These are phyloP conservation scores for Lichtheimia corymbifera DNA, from an alignment of 371 early-diverging fungal genomes.

Conservation along the genomic window DNA sequence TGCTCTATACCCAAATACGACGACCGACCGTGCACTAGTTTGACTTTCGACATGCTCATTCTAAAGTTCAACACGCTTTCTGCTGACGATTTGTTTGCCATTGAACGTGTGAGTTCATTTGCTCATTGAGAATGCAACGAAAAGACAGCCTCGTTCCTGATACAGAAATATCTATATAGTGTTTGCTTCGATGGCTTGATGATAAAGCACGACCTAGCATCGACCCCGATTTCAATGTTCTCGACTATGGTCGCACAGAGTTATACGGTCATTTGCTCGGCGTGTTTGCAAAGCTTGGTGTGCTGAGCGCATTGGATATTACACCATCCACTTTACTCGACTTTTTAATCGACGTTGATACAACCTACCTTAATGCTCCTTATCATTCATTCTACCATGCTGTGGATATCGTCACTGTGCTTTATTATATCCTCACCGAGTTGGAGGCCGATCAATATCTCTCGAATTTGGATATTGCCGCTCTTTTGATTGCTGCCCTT, in stretches of 20 bases:
- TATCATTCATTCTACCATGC: slow-evolving; percentile 92
- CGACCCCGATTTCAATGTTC: slow-evolving; percentile 18
- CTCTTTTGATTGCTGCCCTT: slow-evolving; percentile 81
- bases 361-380: slow-evolving; percentile 70
- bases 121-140: neutral
- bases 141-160: neutral
- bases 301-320: slow-evolving; percentile 33
- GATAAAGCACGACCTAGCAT: slow-evolving; percentile 15
- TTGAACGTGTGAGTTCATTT: slow-evolving; percentile 24
- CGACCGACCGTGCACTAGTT: too few relatives aligned
- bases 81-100: slow-evolving; percentile 23
- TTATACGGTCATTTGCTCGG: slow-evolving; percentile 29
- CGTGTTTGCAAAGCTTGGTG: slow-evolving; percentile 19
- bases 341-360: slow-evolving; percentile 77
- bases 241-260: slow-evolving; percentile 32
- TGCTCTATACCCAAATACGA: too few relatives aligned
- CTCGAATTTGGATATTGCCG: slow-evolving; percentile 64
- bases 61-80: slow-evolving; percentile 26
- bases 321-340: slow-evolving; percentile 67
- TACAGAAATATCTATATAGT: slow-evolving; percentile 12
- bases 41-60: slow-evolving; percentile 20
- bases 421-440: slow-evolving; percentile 73
- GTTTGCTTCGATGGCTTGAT: slow-evolving; percentile 28
- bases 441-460: slow-evolving; percentile 63
- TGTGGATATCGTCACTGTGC: slow-evolving; percentile 83